Evolutionary conservation across 2,329 filamentous ascomycete species (phyloP).

Genomic region (Fusarium sp.): DNA sequence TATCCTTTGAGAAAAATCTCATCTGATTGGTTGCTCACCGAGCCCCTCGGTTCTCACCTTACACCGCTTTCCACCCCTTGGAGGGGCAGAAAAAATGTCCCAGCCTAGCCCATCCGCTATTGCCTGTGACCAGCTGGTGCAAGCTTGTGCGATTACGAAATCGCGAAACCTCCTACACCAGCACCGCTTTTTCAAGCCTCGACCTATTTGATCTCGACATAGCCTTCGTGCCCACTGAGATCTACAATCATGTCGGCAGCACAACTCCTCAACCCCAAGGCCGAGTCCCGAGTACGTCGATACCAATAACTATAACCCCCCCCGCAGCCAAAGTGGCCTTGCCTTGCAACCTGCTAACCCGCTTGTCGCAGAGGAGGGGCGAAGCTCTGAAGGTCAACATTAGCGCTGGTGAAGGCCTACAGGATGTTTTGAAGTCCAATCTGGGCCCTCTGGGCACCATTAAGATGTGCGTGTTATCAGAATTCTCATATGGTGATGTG

Average conservation of each 20-base stretch:
- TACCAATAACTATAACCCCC: constrained; percentile 14
- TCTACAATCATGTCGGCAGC: constrained; percentile 83
- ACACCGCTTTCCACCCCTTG: constrained; percentile 46
- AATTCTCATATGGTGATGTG: not conserved
- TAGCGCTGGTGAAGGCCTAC: constrained; percentile 89
- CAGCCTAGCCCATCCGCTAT: constrained; percentile 43
- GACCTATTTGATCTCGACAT: constrained; percentile 37
- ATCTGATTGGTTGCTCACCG: constrained; percentile 35
- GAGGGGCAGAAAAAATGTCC: constrained; percentile 50
- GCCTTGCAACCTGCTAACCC: constrained; percentile 38
- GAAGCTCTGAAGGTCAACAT: constrained; percentile 98
- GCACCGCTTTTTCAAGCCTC: constrained; percentile 26
- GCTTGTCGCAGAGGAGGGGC: constrained; percentile 77
- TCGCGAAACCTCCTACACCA: constrained; percentile 39
- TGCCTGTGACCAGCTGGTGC: constrained; percentile 43
- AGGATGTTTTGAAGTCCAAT: constrained; percentile 96
- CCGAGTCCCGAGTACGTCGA: constrained; percentile 87
- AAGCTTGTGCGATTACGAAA: constrained; percentile 47
- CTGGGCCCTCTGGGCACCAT: constrained; percentile 92
- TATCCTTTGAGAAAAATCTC: too few relatives aligned
- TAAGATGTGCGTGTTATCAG: constrained; percentile 77
- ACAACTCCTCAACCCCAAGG: constrained; percentile 98
- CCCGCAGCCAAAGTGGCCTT: constrained; percentile 32
- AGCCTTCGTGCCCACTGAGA: constrained; percentile 29
- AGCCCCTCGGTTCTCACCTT: constrained; percentile 27